Conservation (phyloP, 345 rosid species). For the Gossypium anomalum region DNA sequence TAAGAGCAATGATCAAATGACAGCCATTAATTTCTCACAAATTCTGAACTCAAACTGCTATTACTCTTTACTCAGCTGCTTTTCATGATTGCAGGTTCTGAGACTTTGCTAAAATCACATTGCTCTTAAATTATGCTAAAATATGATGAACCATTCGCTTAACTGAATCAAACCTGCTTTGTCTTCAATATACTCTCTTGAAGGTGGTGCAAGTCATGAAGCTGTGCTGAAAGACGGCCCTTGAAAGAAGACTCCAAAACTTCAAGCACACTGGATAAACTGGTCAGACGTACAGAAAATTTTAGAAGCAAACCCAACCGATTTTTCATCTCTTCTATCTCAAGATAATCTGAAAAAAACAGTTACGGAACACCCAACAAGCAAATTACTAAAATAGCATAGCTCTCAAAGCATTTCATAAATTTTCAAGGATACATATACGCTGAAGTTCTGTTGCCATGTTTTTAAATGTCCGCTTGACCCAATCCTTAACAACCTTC, state of each 20-base stretch:
- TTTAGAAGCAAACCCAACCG: constrained; percentile 53
- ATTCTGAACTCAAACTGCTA: neutral
- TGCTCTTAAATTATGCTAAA: neutral
- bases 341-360: constrained; percentile 55
- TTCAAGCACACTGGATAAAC: constrained; percentile 72
- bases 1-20: neutral
- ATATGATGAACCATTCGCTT: neutral
- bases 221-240: constrained; percentile 65
- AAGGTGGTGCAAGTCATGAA: constrained; percentile 75
- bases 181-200: constrained; percentile 71
- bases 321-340: constrained; percentile 50
- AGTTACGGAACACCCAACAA: constrained; percentile 35
- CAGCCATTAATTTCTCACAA: neutral
- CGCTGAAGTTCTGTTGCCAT: constrained; percentile 51
- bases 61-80: neutral
- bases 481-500: constrained; percentile 98
- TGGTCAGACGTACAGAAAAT: constrained; percentile 51
- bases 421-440: constrained; percentile 73
- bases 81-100: neutral
- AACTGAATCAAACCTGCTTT: constrained; percentile 60
- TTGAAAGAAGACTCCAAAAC: constrained; percentile 77
- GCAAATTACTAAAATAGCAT: neutral
- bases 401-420: constrained; percentile 19
- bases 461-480: constrained; percentile 67
- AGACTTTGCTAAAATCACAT: neutral